A percentile compares a stretch with the other conserved stretches of the same genome.
Conservation (phyloP, 129 eudicot genomes). For the Dittrichia graveolens region DNA sequence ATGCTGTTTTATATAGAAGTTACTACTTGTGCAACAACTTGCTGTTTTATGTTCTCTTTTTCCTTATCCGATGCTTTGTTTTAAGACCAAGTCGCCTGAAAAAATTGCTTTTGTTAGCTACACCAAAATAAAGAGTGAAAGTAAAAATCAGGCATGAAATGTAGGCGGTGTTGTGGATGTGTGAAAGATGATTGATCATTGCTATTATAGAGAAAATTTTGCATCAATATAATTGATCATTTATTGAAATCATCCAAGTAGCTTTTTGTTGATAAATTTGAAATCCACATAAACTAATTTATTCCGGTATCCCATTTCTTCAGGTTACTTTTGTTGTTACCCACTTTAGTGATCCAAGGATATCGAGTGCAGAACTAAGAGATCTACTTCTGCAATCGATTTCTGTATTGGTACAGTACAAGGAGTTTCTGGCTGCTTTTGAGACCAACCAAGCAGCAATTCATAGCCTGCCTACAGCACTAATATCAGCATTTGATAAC, state of each 20-base stretch:
- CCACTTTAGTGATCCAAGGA: slow-evolving; percentile 90
- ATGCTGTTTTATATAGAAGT: too few species aligned
- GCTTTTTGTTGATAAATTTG: slow-evolving; percentile 1
- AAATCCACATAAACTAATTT: slow-evolving; percentile 18
- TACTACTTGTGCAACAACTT: too few species aligned
- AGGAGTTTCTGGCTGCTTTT: slow-evolving; percentile 75
- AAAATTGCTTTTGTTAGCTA: too few species aligned
- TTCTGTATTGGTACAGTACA: slow-evolving; percentile 87
- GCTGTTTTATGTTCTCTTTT: too few species aligned
- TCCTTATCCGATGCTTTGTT: too few species aligned
- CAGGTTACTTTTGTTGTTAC: slow-evolving; percentile 90
- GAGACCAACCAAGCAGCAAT: slow-evolving; percentile 92
- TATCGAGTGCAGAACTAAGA: slow-evolving; percentile 87
- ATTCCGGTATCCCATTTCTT: slow-evolving; percentile 22
- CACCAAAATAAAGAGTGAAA: too few species aligned
- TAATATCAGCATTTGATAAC: slow-evolving; percentile 90
- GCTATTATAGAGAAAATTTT: background rate
- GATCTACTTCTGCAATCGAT: slow-evolving; percentile 97
- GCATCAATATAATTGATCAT: background rate
- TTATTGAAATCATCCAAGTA: background rate
- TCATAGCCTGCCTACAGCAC: slow-evolving; percentile 67
- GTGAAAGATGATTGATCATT: background rate
- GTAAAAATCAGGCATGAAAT: background rate
- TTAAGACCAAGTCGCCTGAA: too few species aligned
- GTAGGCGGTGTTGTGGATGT: background rate